phyloP scores from a whole-genome alignment of 805 yeast genomes.

The Starmerella riodocensis region DNA sequence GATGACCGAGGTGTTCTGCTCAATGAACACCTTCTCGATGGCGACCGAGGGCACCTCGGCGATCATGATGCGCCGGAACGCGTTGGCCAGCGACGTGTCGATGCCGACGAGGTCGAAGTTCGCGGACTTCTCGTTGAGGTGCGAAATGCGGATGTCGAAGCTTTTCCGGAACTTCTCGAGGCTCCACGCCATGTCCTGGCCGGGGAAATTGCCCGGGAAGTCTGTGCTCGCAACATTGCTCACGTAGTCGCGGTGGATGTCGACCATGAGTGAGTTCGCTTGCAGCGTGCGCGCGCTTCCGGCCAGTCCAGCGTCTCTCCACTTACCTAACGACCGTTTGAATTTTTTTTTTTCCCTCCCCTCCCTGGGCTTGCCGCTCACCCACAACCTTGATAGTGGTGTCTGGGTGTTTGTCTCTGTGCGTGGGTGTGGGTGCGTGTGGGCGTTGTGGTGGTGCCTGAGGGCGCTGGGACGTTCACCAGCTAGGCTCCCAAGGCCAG shows the following conservation, averaged over 20 bases:
- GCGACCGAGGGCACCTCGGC: constrained; percentile 95
- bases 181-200: constrained; percentile 66
- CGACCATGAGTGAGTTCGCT: no score
- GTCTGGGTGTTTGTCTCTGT: no score
- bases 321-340: no score
- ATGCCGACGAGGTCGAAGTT: constrained; percentile 77
- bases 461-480: no score
- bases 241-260: constrained; percentile 21
- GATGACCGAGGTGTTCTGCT: constrained; percentile 90
- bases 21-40: constrained; percentile 77
- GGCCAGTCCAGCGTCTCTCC: no score
- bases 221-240: constrained; percentile 56
- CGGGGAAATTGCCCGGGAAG: constrained; percentile 72
- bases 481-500: no score
- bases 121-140: constrained; percentile 47
- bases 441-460: no score
- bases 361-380: no score
- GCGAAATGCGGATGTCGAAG: constrained; percentile 50
- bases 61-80: constrained; percentile 92
- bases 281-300: no score
- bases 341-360: no score
- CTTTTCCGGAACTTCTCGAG: constrained; percentile 61
- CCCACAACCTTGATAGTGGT: no score
- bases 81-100: constrained; percentile 90
- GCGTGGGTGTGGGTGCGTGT: no score